Evolutionary conservation across 2,329 filamentous ascomycete genomes (phyloP).

Genomic region (Cercospora sojina): DNA sequence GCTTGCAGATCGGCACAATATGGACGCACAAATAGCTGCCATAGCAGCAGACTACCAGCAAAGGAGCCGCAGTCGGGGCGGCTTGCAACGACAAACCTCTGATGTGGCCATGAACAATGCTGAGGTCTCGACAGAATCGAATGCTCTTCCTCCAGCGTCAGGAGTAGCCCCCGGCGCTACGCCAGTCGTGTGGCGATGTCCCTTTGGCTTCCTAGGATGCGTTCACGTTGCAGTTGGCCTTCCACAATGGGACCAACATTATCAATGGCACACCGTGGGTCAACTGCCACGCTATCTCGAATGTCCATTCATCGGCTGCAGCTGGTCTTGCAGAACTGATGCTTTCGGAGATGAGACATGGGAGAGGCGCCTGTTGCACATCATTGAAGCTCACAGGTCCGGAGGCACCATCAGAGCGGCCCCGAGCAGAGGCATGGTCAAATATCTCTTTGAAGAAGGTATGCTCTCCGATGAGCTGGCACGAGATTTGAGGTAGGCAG

Average conservation of each 20-base stretch:
- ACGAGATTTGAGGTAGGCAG: not conserved
- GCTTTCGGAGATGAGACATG: not conserved
- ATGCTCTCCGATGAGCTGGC: not conserved
- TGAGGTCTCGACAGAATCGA: not conserved
- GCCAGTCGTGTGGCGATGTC: not conserved
- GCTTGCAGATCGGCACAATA: not conserved
- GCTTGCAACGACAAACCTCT: not conserved
- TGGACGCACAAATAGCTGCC: not conserved
- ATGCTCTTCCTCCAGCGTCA: not conserved
- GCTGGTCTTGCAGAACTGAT: not conserved
- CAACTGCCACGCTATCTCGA: not conserved
- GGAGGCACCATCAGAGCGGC: not conserved
- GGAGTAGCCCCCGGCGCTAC: not conserved
- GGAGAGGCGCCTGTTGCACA: not conserved
- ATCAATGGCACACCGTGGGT: not conserved
- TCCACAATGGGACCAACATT: not conserved
- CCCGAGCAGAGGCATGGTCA: not conserved
- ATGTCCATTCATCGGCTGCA: not conserved
- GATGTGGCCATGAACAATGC: not conserved
- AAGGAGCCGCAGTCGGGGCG: not conserved
- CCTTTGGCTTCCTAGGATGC: not conserved
- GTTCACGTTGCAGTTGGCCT: not conserved
- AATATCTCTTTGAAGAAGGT: not conserved
- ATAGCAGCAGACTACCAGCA: not conserved
- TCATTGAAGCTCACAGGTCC: not conserved